A percentile compares a stretch with the other conserved stretches of the same genome.
Conservation (phyloP, 371 early-diverging fungal species). For the Syncephalastrum monosporum region DNA sequence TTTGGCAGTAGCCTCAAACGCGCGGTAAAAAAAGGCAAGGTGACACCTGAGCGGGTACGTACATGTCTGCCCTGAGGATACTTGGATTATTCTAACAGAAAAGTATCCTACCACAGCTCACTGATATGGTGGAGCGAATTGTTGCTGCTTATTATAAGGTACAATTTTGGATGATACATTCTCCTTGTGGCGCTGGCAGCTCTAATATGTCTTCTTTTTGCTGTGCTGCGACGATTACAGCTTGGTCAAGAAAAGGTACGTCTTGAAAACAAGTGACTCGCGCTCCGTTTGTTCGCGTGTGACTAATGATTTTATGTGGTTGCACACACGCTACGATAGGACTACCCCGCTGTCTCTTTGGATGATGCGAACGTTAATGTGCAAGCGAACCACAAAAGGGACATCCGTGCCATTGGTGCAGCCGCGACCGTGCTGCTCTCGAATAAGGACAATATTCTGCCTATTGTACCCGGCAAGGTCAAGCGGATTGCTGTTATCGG, state of each 20-base stretch:
- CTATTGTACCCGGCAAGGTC: constrained; percentile 25
- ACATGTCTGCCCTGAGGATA: not conserved
- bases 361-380: constrained; percentile 36
- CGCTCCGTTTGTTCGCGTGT: no score
- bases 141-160: constrained; percentile 54
- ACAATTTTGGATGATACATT: not conserved
- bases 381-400: constrained; percentile 34
- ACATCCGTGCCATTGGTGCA: constrained; percentile 46
- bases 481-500: constrained; percentile 49
- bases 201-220: no score
- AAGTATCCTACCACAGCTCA: constrained; percentile 11
- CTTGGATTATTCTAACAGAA: no score
- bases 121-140: constrained; percentile 59
- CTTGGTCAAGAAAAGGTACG: constrained; percentile 7
- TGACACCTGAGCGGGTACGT: constrained; percentile 24
- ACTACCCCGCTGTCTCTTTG: constrained; percentile 34
- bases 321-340: not conserved
- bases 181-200: no score
- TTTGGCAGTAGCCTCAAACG: constrained; percentile 33
- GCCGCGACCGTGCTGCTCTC: constrained; percentile 52
- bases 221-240: no score
- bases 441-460: constrained; percentile 46
- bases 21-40: constrained; percentile 25
- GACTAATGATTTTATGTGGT: no score
- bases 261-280: no score